Evolutionary conservation across 2,329 filamentous ascomycete genomes (phyloP).

Genomic region (Aphanocladium album): DNA sequence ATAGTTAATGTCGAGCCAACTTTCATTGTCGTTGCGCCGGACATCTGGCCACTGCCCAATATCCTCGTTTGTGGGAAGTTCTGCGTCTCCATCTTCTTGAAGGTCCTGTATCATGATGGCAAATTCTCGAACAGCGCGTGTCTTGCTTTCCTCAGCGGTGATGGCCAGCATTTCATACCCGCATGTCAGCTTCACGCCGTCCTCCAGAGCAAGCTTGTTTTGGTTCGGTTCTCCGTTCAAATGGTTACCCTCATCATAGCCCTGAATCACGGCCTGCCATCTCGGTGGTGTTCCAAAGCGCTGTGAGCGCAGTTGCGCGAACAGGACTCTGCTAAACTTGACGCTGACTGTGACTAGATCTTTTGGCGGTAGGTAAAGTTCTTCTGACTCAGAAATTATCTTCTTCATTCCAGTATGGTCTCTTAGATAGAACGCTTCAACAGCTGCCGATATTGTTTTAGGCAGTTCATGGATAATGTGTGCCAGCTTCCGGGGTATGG

Average conservation of each 20-base stretch:
- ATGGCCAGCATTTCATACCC: slow-evolving; percentile 84
- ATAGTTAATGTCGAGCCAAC: slow-evolving; percentile 90
- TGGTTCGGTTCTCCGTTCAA: slow-evolving; percentile 15
- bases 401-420: slow-evolving; percentile 72
- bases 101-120: slow-evolving; percentile 71
- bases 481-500: slow-evolving; percentile 76
- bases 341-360: slow-evolving; percentile 78
- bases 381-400: slow-evolving; percentile 50
- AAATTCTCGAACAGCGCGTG: slow-evolving; percentile 67
- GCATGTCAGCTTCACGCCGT: slow-evolving; percentile 84
- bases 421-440: slow-evolving; percentile 89
- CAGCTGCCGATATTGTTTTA: slow-evolving; percentile 71
- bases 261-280: slow-evolving; percentile 36
- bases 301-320: slow-evolving; percentile 85
- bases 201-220: slow-evolving; percentile 43
- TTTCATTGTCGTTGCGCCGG: slow-evolving; percentile 71
- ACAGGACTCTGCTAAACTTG: slow-evolving; percentile 82
- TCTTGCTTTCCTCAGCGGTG: slow-evolving; percentile 63
- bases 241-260: neutral
- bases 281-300: slow-evolving; percentile 62
- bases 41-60: slow-evolving; percentile 62
- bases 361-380: slow-evolving; percentile 63
- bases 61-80: slow-evolving; percentile 67
- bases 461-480: slow-evolving; percentile 72
- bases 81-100: slow-evolving; percentile 59